Evolutionary conservation across 257 asterid genomes (phyloP).

Genomic region (Cordia subcordata): DNA sequence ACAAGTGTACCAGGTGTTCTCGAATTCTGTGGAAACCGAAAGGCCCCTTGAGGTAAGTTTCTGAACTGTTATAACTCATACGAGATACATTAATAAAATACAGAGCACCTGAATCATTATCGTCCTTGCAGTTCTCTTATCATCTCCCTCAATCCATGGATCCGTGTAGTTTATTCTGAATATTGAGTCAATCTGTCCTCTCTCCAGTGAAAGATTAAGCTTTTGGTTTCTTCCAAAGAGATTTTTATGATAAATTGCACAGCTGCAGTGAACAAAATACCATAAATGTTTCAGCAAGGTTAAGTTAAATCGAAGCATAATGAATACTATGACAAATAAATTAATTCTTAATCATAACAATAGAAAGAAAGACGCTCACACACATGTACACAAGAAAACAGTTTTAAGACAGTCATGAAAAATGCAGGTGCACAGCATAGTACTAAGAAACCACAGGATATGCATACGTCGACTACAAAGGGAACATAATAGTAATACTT

Average conservation of each 20-base stretch:
- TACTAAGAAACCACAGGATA: too few species aligned
- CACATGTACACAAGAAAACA: too few species aligned
- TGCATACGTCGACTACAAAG: too few species aligned
- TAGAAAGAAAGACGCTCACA: too few species aligned
- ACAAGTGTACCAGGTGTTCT: slow-evolving; percentile 95
- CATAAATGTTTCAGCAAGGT: background rate
- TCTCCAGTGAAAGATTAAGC: slow-evolving; percentile 85
- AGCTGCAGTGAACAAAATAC: slow-evolving; percentile 45
- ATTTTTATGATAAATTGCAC: slow-evolving; percentile 86
- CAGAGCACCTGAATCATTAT: slow-evolving; percentile 80
- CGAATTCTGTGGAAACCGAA: slow-evolving; percentile 59
- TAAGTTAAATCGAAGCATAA: background rate
- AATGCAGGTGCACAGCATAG: too few species aligned
- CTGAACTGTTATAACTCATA: slow-evolving; percentile 6
- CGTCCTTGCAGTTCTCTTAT: slow-evolving; percentile 93
- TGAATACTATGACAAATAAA: slow-evolving; percentile 2
- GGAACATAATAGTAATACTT: too few species aligned
- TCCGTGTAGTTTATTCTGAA: slow-evolving; percentile 86
- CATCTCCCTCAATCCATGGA: slow-evolving; percentile 99
- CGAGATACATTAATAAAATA: slow-evolving; percentile 3
- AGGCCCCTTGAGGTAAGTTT: slow-evolving; percentile 14
- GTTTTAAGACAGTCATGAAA: too few species aligned
- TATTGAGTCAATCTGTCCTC: slow-evolving; percentile 93
- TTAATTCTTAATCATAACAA: too few species aligned
- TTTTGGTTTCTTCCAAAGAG: slow-evolving; percentile 95